phyloP scores from a whole-genome alignment of 441 rosid genomes.

The Biscutella laevigata region DNA sequence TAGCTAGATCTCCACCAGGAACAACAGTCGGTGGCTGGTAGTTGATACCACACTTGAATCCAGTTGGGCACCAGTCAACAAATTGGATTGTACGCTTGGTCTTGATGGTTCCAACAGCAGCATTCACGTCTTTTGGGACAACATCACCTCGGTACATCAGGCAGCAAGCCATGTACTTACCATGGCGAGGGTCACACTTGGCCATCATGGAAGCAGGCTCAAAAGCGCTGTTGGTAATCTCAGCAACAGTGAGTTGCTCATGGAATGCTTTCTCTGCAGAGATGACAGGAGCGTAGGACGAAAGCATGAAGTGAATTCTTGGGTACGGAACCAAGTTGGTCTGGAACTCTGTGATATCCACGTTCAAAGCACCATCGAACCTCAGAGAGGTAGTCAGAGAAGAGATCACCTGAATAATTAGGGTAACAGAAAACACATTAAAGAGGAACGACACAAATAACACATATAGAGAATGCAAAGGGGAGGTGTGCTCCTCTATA shows the following conservation, averaged over 20 bases:
- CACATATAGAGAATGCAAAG: background rate
- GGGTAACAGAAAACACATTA: background rate
- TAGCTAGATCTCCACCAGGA: conserved; percentile 89
- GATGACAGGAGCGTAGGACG: conserved; percentile 82
- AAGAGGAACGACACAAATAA: background rate
- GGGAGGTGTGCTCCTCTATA: background rate
- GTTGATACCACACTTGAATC: conserved; percentile 84
- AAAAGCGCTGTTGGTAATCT: conserved; percentile 35
- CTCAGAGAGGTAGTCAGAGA: conserved; percentile 78
- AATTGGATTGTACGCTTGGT: conserved; percentile 83
- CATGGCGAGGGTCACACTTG: conserved; percentile 79
- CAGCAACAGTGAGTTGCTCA: conserved; percentile 68
- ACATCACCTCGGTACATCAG: conserved; percentile 90
- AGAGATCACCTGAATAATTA: conserved; percentile 51
- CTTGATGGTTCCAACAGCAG: conserved; percentile 90
- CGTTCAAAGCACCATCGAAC: conserved; percentile 85
- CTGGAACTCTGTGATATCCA: conserved; percentile 87
- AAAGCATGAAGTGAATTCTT: conserved; percentile 92
- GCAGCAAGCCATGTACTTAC: conserved; percentile 91
- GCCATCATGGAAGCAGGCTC: conserved; percentile 41
- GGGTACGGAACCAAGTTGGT: conserved; percentile 92
- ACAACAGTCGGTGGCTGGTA: conserved; percentile 92
- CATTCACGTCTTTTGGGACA: conserved; percentile 83
- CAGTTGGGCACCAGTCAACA: conserved; percentile 92
- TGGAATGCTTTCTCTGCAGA: conserved; percentile 74